Conservation (phyloP, 1,139 yeast species). For the Pneumocystis wakefieldiae region DNA sequence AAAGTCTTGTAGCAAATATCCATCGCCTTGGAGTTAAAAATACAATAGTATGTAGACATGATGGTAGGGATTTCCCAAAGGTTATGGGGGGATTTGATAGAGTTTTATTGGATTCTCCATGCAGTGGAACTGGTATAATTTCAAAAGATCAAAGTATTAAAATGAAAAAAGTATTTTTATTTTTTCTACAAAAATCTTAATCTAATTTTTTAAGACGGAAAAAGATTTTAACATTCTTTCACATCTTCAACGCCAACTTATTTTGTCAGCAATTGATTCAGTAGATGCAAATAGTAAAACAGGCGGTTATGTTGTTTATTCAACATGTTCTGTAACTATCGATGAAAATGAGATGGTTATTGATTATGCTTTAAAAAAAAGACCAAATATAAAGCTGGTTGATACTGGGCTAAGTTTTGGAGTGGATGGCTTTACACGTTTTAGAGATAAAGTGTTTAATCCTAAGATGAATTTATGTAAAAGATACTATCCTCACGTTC, state of each 20-base stretch:
- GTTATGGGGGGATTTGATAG: constrained; percentile 97
- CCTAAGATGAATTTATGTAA: constrained; percentile 65
- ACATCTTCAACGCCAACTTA: constrained; percentile 83
- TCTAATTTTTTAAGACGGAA: constrained; percentile 37
- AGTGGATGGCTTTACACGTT: constrained; percentile 86
- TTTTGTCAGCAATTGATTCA: constrained; percentile 90
- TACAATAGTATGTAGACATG: constrained; percentile 92
- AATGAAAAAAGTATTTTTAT: constrained; percentile 45
- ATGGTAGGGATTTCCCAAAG: constrained; percentile 96
- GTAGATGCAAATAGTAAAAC: constrained; percentile 83
- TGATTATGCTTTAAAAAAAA: constrained; percentile 89
- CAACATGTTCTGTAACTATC: constrained; percentile 95
- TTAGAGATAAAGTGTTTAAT: constrained; percentile 82
- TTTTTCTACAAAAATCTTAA: constrained; percentile 57
- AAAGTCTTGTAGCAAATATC: constrained; percentile 89
- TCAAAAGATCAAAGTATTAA: constrained; percentile 95
- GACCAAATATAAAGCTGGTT: constrained; percentile 90
- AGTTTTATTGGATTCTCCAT: constrained; percentile 91
- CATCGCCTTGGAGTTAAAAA: constrained; percentile 94
- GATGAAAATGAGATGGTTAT: constrained; percentile 98
- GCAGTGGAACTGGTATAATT: constrained; percentile 98
- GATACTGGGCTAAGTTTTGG: constrained; percentile 92
- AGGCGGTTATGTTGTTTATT: constrained; percentile 91
- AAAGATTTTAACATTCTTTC: constrained; percentile 95
- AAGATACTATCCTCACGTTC: constrained; percentile 95